Conservation (phyloP, 163 green algal genomes). For the Smithsoniella earleae region DNA sequence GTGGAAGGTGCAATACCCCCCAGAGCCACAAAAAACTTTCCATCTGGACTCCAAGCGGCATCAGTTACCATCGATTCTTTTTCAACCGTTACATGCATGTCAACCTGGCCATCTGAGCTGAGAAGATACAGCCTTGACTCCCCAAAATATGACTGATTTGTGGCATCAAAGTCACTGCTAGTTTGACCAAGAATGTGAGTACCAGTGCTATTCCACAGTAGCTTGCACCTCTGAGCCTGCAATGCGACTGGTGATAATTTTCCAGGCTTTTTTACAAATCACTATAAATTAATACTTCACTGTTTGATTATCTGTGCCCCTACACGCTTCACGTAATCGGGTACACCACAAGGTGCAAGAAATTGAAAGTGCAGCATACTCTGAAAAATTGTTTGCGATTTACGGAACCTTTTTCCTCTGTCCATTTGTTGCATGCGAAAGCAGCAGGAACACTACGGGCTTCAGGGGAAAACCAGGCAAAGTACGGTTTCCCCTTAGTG, state of each 20-base stretch:
- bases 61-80: conserved; percentile 54
- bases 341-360: no score
- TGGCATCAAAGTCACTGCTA: conserved; percentile 80
- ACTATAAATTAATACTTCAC: no score
- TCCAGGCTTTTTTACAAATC: no score
- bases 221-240: conserved; percentile 41
- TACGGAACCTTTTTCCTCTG: not conserved
- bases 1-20: conserved; percentile 86
- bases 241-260: no score
- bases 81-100: conserved; percentile 79
- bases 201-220: conserved; percentile 61
- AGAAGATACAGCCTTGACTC: conserved; percentile 91
- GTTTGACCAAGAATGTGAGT: conserved; percentile 69
- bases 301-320: no score
- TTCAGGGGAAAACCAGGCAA: conserved; percentile 6
- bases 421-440: not conserved
- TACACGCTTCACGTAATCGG: no score
- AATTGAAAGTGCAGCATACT: no score
- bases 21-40: conserved; percentile 38
- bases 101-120: conserved; percentile 71
- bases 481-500: not conserved
- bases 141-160: conserved; percentile 95
- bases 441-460: no score
- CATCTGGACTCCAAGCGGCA: conserved; percentile 8
- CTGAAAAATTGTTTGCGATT: conserved; percentile 29